Evolutionary conservation across 140 eudicot species (phyloP).

Genomic region (Bidens hawaiensis): DNA sequence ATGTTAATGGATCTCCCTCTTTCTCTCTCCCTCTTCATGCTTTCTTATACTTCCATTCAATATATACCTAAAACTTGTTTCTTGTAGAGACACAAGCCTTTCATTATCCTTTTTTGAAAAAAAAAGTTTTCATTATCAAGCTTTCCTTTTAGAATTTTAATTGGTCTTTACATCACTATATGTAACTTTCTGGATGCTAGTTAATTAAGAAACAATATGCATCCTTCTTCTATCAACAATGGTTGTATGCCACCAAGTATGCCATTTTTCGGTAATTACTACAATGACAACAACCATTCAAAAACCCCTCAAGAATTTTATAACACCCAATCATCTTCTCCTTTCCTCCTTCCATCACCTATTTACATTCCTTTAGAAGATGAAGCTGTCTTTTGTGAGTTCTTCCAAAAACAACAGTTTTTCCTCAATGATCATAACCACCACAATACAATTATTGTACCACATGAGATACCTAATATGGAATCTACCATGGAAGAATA

Average conservation of each 20-base stretch:
- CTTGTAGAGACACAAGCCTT: slow-evolving; percentile 11
- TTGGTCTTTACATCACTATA: slow-evolving; percentile 6
- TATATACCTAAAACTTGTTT: slow-evolving; percentile 2
- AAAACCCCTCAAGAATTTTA: slow-evolving; percentile 11
- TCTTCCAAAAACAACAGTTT: slow-evolving; percentile 25
- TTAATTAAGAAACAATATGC: slow-evolving; percentile 4
- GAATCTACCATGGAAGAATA: slow-evolving; percentile 23
- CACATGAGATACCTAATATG: slow-evolving; percentile 16
- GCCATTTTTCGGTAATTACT: slow-evolving; percentile 13
- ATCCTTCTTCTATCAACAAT: slow-evolving; percentile 18
- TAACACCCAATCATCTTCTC: slow-evolving; percentile 12
- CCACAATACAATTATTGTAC: slow-evolving; percentile 1
- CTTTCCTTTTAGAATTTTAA: neutral
- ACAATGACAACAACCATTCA: slow-evolving; percentile 18
- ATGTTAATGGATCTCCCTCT: neutral
- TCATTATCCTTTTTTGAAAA: too few relatives aligned
- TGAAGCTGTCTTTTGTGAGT: slow-evolving; percentile 32
- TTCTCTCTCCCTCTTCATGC: neutral
- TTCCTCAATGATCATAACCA: slow-evolving; percentile 14
- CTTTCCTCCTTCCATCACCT: slow-evolving; percentile 35
- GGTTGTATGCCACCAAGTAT: slow-evolving; percentile 9
- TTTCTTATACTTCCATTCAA: neutral
- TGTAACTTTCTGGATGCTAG: slow-evolving; percentile 24
- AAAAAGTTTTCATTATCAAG: slow-evolving; percentile 8
- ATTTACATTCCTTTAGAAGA: slow-evolving; percentile 31